Percentiles rank a stretch among this genome's conserved stretches.
These are phyloP conservation scores for Erysimum cheiri DNA, from an alignment of 441 rosid genomes.

Conservation along the genomic window DNA sequence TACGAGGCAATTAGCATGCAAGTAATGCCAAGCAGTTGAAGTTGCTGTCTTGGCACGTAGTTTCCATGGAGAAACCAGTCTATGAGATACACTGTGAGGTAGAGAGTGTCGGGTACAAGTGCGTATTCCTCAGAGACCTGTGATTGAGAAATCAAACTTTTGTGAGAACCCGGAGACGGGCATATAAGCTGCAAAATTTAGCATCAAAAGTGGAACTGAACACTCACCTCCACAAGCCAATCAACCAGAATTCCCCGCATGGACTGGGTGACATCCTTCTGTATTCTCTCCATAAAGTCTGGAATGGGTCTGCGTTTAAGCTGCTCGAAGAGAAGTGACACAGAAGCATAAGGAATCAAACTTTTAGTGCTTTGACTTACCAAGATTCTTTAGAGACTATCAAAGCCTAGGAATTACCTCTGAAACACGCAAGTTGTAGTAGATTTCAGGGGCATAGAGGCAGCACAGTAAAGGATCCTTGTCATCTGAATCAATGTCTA, in stretches of 20 bases:
- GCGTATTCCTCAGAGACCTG: conserved; percentile 80
- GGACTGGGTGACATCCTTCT: conserved; percentile 61
- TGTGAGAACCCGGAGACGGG: conserved; percentile 6
- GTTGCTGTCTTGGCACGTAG: conserved; percentile 59
- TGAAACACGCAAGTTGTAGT: conserved; percentile 63
- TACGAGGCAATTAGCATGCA: conserved; percentile 83
- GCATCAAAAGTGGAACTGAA: conserved; percentile 19
- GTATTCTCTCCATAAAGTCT: conserved; percentile 60
- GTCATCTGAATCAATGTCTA: conserved; percentile 63
- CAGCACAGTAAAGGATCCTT: conserved; percentile 73
- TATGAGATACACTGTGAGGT: conserved; percentile 66
- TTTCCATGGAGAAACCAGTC: conserved; percentile 70
- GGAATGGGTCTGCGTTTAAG: conserved; percentile 60
- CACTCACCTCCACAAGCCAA: conserved; percentile 82
- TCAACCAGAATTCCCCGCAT: conserved; percentile 75
- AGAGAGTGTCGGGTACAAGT: conserved; percentile 69
- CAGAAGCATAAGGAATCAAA: conserved; percentile 26
- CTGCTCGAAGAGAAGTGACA: conserved; percentile 48
- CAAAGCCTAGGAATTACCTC: conserved; percentile 58
- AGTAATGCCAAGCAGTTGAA: conserved; percentile 77
- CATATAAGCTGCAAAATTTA: conserved; percentile 25
- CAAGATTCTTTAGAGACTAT: conserved; percentile 11
- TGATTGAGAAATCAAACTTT: conserved; percentile 38
- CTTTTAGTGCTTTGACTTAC: conserved; percentile 5
- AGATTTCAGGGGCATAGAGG: conserved; percentile 70